Percentiles rank a stretch among this genome's conserved stretches.
Conservation (phyloP, 139 green algal species). For the Yamagishiella unicocca region DNA sequence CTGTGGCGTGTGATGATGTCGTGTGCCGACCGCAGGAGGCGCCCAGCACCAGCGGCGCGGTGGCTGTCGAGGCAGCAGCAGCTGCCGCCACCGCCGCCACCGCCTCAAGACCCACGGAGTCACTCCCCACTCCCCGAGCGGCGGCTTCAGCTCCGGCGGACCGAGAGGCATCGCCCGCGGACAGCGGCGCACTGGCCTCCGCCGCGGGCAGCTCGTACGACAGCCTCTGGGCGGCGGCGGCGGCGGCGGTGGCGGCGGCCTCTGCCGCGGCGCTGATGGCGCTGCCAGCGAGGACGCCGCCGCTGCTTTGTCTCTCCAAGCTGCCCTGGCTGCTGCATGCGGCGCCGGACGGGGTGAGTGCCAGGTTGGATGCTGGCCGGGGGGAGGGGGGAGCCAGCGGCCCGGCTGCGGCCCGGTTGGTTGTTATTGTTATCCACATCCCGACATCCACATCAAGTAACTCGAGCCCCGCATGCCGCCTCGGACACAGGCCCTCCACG, state of each 20-base stretch:
- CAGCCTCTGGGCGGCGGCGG: conserved; percentile 12
- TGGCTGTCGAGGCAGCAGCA: neutral
- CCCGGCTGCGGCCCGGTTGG: no score
- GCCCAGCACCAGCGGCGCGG: conserved; percentile 1
- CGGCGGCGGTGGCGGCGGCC: conserved; percentile 14
- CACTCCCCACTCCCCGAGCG: no score
- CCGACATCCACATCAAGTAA: no score
- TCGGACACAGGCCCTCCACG: conserved; percentile 38
- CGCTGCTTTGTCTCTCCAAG: conserved; percentile 34
- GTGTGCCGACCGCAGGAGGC: neutral
- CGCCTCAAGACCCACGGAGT: no score
- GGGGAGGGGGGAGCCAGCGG: no score
- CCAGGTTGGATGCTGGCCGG: no score
- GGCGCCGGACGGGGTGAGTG: conserved; percentile 8
- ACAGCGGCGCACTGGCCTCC: neutral
- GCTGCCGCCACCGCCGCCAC: neutral
- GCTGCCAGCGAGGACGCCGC: neutral
- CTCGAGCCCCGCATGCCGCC: no score
- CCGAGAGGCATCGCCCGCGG: no score
- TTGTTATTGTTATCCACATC: no score
- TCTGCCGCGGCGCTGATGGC: conserved; percentile 24
- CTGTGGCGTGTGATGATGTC: neutral
- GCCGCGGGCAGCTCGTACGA: neutral
- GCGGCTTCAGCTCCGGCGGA: no score
- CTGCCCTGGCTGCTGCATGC: conserved; percentile 55